A percentile compares a stretch with the other conserved stretches of the same genome.
These are phyloP conservation scores for Guillardia theta DNA, from an alignment of 78 protist genomes.

Conservation along the genomic window DNA sequence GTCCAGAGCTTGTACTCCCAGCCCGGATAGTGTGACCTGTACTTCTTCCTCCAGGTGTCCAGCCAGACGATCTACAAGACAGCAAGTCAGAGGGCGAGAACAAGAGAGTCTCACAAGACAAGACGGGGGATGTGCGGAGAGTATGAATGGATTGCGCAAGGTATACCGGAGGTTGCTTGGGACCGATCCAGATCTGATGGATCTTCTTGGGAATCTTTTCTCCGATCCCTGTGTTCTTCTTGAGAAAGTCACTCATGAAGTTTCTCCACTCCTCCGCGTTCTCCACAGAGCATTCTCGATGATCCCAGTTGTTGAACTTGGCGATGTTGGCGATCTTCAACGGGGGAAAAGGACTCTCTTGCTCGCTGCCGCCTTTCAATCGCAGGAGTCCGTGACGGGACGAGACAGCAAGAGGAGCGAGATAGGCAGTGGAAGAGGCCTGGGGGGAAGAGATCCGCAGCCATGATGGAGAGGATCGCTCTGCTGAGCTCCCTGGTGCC, in stretches of 20 bases:
- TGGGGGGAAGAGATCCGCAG: too few relatives aligned
- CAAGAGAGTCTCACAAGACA: too few relatives aligned
- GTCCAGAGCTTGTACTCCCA: slow-evolving; percentile 38
- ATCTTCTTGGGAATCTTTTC: not conserved
- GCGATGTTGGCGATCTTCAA: not conserved
- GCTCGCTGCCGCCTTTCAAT: too few relatives aligned
- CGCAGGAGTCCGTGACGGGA: too few relatives aligned
- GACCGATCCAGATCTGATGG: slow-evolving; percentile 35
- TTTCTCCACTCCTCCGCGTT: slow-evolving; percentile 11
- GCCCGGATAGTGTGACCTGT: not conserved
- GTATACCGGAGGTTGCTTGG: slow-evolving; percentile 31
- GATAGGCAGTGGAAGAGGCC: too few relatives aligned
- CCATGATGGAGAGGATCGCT: too few relatives aligned
- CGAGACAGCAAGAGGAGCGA: too few relatives aligned
- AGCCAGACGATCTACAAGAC: slow-evolving; percentile 33
- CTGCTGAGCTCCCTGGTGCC: too few relatives aligned
- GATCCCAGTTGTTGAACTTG: slow-evolving; percentile 42
- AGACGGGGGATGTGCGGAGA: too few relatives aligned
- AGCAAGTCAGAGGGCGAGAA: too few relatives aligned
- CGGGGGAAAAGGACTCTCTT: too few relatives aligned
- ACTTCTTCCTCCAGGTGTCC: slow-evolving; percentile 33
- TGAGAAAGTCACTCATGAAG: not conserved
- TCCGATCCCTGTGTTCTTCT: not conserved
- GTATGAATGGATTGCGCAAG: too few relatives aligned
- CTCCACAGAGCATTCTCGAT: not conserved